These are phyloP conservation scores for Macrocybe gigantea DNA, from an alignment of 768 basidiomycete genomes.

Conservation along the genomic window DNA sequence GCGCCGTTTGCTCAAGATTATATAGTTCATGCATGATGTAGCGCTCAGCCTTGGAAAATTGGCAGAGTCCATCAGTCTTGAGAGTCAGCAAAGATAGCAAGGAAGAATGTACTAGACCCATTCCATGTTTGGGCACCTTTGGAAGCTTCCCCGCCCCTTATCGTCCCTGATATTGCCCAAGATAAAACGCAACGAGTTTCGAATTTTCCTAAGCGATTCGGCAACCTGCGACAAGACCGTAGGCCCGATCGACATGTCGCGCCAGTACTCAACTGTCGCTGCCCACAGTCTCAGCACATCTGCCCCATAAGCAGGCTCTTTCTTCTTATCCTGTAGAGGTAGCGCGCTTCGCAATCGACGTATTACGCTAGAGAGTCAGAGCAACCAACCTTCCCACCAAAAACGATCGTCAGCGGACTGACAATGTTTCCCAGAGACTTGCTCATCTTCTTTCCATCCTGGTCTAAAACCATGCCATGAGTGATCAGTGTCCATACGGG, in stretches of 20 bases:
- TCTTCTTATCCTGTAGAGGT: slow-evolving; percentile 50
- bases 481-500: slow-evolving; percentile 82
- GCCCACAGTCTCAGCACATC: slow-evolving; percentile 90
- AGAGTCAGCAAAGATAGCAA: not conserved
- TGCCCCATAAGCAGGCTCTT: slow-evolving; percentile 75
- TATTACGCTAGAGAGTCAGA: not conserved
- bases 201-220: slow-evolving; percentile 75
- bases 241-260: slow-evolving; percentile 82
- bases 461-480: slow-evolving; percentile 95
- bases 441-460: slow-evolving; percentile 93
- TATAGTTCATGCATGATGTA: slow-evolving; percentile 85
- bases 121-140: slow-evolving; percentile 37
- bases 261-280: slow-evolving; percentile 84
- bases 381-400: slow-evolving; percentile 64
- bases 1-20: slow-evolving; percentile 58
- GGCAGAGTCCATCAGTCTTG: not conserved
- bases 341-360: slow-evolving; percentile 1
- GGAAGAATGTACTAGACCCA: slow-evolving; percentile 55
- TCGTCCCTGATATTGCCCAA: slow-evolving; percentile 66
- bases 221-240: slow-evolving; percentile 69
- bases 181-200: slow-evolving; percentile 83
- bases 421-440: slow-evolving; percentile 92
- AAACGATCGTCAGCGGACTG: slow-evolving; percentile 74
- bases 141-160: slow-evolving; percentile 17
- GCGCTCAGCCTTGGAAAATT: slow-evolving; percentile 57